Evolutionary conservation across 352 stramenopile species (phyloP).

Genomic region (Phytopythium cucurbitacearum): DNA sequence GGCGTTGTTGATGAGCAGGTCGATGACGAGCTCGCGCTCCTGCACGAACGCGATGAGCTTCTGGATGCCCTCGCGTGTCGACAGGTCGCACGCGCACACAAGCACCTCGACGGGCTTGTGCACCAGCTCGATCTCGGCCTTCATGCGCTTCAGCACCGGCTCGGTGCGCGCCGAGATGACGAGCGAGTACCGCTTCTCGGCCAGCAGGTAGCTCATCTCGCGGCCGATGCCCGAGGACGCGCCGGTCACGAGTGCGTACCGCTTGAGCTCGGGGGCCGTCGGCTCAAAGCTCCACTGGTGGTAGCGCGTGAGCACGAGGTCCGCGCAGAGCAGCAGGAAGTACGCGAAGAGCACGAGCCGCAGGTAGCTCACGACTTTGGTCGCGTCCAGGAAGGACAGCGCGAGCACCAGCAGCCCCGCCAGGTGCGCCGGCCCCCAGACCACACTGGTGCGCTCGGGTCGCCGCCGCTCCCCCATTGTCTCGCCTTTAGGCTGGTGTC

Average conservation of each 20-base stretch:
- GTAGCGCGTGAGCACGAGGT: conserved; percentile 62
- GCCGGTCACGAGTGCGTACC: conserved; percentile 69
- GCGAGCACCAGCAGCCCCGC: conserved; percentile 45
- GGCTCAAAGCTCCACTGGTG: conserved; percentile 60
- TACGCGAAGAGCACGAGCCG: conserved; percentile 47
- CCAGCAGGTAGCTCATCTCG: conserved; percentile 77
- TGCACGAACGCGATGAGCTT: conserved; percentile 52
- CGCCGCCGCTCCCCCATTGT: conserved; percentile 5
- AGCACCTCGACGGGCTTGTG: conserved; percentile 53
- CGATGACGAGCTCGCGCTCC: conserved; percentile 58
- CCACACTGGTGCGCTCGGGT: conserved; percentile 28
- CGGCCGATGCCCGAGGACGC: conserved; percentile 66
- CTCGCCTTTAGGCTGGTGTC: not conserved
- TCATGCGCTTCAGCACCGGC: conserved; percentile 62
- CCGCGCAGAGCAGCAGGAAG: conserved; percentile 45
- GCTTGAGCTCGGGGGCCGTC: conserved; percentile 40
- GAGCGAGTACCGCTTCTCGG: conserved; percentile 77
- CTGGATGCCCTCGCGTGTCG: conserved; percentile 41
- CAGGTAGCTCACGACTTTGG: conserved; percentile 28
- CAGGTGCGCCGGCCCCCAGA: conserved; percentile 41
- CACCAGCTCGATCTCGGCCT: conserved; percentile 68
- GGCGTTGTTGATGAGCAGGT: conserved; percentile 87
- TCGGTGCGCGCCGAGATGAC: conserved; percentile 60
- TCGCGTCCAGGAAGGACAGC: conserved; percentile 35
- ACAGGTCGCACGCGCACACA: conserved; percentile 57